Base-by-base conservation (phyloP, 495 filamentous ascomycete species). In the Hypoxylon subgilvum region DNA sequence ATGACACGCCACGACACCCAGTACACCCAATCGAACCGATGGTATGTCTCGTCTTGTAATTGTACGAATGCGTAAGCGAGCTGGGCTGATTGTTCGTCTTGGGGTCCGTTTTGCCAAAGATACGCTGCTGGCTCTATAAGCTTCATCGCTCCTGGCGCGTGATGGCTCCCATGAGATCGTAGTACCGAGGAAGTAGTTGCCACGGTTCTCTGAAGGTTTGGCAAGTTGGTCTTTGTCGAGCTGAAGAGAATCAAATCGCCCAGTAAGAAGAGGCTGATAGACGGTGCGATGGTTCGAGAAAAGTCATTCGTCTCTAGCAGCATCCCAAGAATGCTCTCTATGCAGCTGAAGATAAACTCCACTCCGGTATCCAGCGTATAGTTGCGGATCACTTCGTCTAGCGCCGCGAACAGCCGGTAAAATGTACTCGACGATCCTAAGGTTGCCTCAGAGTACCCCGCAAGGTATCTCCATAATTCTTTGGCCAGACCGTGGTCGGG, bases 1-100 rank as follows among this genome's bases (percentile, higher is more conserved):
- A 65, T 50, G 13, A 65, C 61, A 7, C 61, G 55, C 61, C 61
- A 65, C 14, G 61, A 50, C 3, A 65, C 55, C 61, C 55, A 60
- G 25, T 42, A 55, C 10, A 40, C 46, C 61, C 61, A 65, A 27
- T 65, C 55, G 39, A 50, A 51, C 13, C 32, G 61, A 18, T 52
- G 34, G 0, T 55, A 35, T 25, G 43, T 18, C 1, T 52, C 52
- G 40, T 61, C 50, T 9, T 41, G 39, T 0, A 48, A 25, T 7
- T 40, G 44, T 8, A 65, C 38, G 2, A 45, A 36, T 4, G 45
- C 45, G 16, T 55, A 47, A 1, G 61, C 61, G 3, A 63, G 18
- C 17, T 52, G 48, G 2, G 44, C 48, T 5, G 60, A 63, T 22
- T 46, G 43, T 10, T 53, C 60, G 19, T 63, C 60, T 10, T 36